Evolutionary conservation across 257 asterid species (phyloP).

Genomic region (Solanum neorickii): DNA sequence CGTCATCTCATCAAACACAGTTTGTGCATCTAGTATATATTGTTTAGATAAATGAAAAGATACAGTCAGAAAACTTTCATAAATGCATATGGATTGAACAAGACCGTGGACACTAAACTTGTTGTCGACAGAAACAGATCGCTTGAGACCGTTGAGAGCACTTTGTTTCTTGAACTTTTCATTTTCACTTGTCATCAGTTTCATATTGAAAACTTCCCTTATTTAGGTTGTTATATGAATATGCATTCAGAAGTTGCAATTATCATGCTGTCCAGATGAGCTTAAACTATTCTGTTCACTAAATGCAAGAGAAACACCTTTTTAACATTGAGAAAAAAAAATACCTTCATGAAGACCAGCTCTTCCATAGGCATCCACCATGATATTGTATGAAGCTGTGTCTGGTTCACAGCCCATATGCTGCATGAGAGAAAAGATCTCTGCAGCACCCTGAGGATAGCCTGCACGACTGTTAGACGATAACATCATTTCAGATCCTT

Average conservation of each 20-base stretch:
- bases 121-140: background rate
- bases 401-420: slow-evolving; percentile 87
- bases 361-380: slow-evolving; percentile 87
- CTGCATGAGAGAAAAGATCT: slow-evolving; percentile 74
- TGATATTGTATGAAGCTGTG: slow-evolving; percentile 70
- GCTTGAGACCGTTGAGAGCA: background rate
- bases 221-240: background rate
- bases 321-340: background rate
- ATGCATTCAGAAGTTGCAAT: background rate
- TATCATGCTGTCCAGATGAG: background rate
- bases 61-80: background rate
- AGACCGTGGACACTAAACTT: background rate
- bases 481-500: background rate
- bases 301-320: background rate
- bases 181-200: background rate
- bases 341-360: slow-evolving; percentile 73
- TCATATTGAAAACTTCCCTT: background rate
- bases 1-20: slow-evolving; percentile 69
- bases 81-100: background rate
- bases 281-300: background rate
- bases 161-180: background rate
- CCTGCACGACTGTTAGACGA: slow-evolving; percentile 62
- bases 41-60: background rate
- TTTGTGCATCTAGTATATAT: slow-evolving; percentile 43
- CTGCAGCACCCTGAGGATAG: slow-evolving; percentile 71